These are phyloP conservation scores for Pulveroboletus ravenelii DNA, from an alignment of 768 basidiomycete species.

Conservation along the genomic window DNA sequence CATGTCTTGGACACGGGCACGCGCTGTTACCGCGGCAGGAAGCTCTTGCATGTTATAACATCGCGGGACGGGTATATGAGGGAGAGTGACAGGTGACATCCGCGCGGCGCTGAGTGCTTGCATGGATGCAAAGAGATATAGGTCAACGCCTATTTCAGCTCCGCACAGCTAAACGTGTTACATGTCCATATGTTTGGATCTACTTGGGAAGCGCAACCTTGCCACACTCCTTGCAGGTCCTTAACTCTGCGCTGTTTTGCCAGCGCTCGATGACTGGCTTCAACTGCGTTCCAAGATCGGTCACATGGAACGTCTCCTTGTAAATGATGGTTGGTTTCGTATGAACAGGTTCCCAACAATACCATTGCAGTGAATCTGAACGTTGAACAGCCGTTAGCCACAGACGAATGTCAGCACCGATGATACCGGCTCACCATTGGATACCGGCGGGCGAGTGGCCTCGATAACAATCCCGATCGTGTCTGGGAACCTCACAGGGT, in stretches of 20 bases:
- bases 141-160: too few species aligned
- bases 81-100: not conserved
- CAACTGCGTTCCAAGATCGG: slow-evolving; percentile 88
- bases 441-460: slow-evolving; percentile 67
- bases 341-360: slow-evolving; percentile 68
- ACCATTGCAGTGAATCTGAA: slow-evolving; percentile 83
- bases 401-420: not conserved
- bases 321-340: slow-evolving; percentile 66
- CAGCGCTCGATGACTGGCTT: slow-evolving; percentile 87
- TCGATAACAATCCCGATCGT: slow-evolving; percentile 93
- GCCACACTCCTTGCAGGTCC: slow-evolving; percentile 74
- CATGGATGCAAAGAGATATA: too few species aligned
- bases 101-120: not conserved
- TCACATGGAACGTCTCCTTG: slow-evolving; percentile 83
- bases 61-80: slow-evolving; percentile 26
- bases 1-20: slow-evolving; percentile 30
- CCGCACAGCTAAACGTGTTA: too few species aligned
- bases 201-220: slow-evolving; percentile 50
- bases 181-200: not conserved
- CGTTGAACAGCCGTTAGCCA: slow-evolving; percentile 28
- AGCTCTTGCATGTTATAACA: slow-evolving; percentile 46
- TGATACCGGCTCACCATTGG: slow-evolving; percentile 53
- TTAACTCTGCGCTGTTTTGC: slow-evolving; percentile 59
- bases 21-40: slow-evolving; percentile 34
- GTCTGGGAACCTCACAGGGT: slow-evolving; percentile 85